phyloP scores from a whole-genome alignment of 1,284 basidiomycete genomes.

The Calocybe gambosa region DNA sequence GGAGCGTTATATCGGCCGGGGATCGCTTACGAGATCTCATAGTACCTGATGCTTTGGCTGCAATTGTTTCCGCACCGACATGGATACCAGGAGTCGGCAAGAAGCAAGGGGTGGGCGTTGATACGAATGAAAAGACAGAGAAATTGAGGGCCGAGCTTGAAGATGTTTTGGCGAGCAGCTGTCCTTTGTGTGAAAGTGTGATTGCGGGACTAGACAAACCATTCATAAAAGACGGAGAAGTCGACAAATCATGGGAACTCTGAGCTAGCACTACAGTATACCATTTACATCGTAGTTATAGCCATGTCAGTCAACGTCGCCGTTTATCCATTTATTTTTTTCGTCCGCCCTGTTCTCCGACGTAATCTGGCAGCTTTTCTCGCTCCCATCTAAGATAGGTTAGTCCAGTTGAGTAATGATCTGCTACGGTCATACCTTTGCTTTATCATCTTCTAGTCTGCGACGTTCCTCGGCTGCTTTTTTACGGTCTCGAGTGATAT shows the following conservation, averaged over 20 bases:
- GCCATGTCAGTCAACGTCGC: constrained; percentile 31
- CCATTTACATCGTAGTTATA: not conserved
- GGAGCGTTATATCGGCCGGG: constrained; percentile 82
- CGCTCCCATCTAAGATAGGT: constrained; percentile 60
- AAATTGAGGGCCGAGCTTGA: constrained; percentile 78
- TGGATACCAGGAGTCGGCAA: constrained; percentile 64
- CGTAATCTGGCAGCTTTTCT: constrained; percentile 66
- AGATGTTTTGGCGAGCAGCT: constrained; percentile 78
- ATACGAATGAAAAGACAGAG: constrained; percentile 57
- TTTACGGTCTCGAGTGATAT: constrained; percentile 64
- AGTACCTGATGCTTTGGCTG: constrained; percentile 83
- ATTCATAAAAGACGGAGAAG: constrained; percentile 78
- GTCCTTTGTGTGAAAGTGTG: constrained; percentile 88
- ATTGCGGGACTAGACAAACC: constrained; percentile 81
- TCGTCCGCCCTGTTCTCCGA: constrained; percentile 64
- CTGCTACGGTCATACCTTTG: constrained; percentile 42
- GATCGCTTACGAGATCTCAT: constrained; percentile 88
- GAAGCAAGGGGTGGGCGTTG: constrained; percentile 42
- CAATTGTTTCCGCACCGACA: constrained; percentile 57
- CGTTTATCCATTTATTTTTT: constrained; percentile 59
- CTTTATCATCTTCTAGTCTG: constrained; percentile 66
- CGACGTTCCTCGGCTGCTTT: constrained; percentile 64
- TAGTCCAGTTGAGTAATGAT: constrained; percentile 7
- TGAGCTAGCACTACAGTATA: constrained; percentile 27
- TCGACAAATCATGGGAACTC: constrained; percentile 76